phyloP scores from a whole-genome alignment of 176 grass and related monocot species.

The Hyparrhenia diplandra region DNA sequence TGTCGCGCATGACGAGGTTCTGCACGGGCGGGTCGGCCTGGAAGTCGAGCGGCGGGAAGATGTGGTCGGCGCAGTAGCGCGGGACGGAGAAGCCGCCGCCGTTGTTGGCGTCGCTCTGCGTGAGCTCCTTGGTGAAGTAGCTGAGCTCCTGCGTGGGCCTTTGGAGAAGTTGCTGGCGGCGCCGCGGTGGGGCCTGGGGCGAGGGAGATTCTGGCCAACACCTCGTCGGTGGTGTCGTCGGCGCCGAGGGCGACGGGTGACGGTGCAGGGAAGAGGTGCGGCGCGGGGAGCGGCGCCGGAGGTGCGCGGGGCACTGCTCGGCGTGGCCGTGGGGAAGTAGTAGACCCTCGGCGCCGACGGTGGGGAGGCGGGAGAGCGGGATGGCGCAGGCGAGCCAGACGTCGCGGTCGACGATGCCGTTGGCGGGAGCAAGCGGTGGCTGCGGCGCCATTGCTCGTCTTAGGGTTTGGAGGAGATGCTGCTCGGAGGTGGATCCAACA shows the following conservation, averaged over 20 bases:
- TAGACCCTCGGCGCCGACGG: slow-evolving; percentile 48
- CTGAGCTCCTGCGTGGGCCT: background rate
- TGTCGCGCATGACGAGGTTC: slow-evolving; percentile 41
- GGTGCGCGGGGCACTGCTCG: slow-evolving; percentile 48
- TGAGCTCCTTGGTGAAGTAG: slow-evolving; percentile 65
- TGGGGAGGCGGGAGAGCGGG: slow-evolving; percentile 42
- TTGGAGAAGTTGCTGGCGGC: background rate
- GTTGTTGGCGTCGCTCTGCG: slow-evolving; percentile 86
- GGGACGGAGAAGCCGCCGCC: slow-evolving; percentile 79
- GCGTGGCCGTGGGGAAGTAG: slow-evolving; percentile 76
- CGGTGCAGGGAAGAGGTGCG: slow-evolving; percentile 37
- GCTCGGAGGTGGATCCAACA: too few relatives aligned
- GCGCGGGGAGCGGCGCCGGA: background rate
- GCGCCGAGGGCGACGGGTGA: slow-evolving; percentile 40
- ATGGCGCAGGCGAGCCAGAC: slow-evolving; percentile 61
- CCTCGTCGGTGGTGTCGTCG: slow-evolving; percentile 53
- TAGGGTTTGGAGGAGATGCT: background rate
- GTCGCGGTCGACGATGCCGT: slow-evolving; percentile 3
- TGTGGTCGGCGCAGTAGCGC: slow-evolving; percentile 55
- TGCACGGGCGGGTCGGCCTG: slow-evolving; percentile 50
- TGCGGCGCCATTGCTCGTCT: background rate
- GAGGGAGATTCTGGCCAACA: slow-evolving; percentile 43
- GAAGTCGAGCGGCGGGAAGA: slow-evolving; percentile 65
- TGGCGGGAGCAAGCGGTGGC: background rate
- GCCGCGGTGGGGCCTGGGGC: slow-evolving; percentile 23